These are phyloP conservation scores for Bretschneidera sinensis DNA, from an alignment of 345 rosid genomes.

Conservation along the genomic window DNA sequence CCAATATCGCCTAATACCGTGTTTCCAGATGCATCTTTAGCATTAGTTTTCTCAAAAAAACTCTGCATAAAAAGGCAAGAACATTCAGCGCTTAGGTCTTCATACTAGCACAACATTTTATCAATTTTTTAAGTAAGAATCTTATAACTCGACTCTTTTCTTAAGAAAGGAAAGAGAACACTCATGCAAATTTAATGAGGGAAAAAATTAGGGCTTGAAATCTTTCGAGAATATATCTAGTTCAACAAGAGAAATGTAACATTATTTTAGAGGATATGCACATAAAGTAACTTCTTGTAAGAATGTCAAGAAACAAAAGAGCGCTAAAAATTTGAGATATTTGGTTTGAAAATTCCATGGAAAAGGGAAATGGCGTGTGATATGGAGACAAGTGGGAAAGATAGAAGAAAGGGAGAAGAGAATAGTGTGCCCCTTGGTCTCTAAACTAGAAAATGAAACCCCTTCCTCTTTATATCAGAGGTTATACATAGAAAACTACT, in stretches of 20 bases:
- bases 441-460: no score
- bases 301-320: neutral
- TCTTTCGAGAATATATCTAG: neutral
- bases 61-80: constrained; percentile 42
- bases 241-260: neutral
- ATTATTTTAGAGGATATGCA: neutral
- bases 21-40: constrained; percentile 96
- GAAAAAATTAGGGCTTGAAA: neutral
- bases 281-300: neutral
- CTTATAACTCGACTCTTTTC: neutral
- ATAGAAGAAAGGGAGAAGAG: neutral
- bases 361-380: no score
- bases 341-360: no score
- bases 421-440: no score
- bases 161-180: neutral
- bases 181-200: neutral
- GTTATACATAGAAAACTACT: no score
- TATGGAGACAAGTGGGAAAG: neutral
- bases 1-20: constrained; percentile 77
- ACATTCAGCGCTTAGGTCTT: constrained; percentile 7
- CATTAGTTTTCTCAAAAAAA: constrained; percentile 76
- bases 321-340: no score
- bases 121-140: constrained; percentile 2
- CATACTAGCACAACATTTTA: neutral
- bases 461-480: no score